phyloP scores from a whole-genome alignment of 371 early-diverging fungal genomes.

The Mucor saturninus region DNA sequence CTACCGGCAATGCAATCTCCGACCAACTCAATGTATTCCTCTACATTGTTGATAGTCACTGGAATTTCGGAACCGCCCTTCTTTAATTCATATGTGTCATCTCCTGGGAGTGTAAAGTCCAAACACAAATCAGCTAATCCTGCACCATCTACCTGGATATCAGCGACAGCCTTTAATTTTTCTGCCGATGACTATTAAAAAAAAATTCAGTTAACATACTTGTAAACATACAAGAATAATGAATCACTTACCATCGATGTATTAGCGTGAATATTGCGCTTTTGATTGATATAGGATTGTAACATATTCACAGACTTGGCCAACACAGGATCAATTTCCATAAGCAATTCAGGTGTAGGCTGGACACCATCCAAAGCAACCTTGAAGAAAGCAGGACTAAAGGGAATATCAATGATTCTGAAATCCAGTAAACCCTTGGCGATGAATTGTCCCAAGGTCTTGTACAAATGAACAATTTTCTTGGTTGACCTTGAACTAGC shows the following conservation, averaged over 20 bases:
- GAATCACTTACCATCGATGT: conserved; percentile 24
- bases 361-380: conserved; percentile 56
- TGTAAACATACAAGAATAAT: too few relatives aligned
- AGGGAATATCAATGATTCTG: conserved; percentile 85
- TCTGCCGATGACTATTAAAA: conserved; percentile 28
- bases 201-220: too few relatives aligned
- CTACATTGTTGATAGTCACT: conserved; percentile 78
- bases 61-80: conserved; percentile 64
- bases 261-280: conserved; percentile 58
- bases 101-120: conserved; percentile 88
- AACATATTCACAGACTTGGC: conserved; percentile 71
- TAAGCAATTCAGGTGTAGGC: conserved; percentile 25
- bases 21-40: conserved; percentile 73
- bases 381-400: conserved; percentile 77
- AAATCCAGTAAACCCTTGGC: conserved; percentile 90
- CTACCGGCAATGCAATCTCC: conserved; percentile 69
- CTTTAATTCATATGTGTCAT: conserved; percentile 64
- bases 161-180: conserved; percentile 39
- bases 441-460: conserved; percentile 81
- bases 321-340: conserved; percentile 70
- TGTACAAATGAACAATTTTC: conserved; percentile 63
- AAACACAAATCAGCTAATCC: conserved; percentile 72
- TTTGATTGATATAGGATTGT: conserved; percentile 61
- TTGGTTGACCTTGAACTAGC: conserved; percentile 34
- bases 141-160: conserved; percentile 55